Evolutionary conservation across 2,329 filamentous ascomycete species (phyloP).

Genomic region (Cordyceps cicadae): DNA sequence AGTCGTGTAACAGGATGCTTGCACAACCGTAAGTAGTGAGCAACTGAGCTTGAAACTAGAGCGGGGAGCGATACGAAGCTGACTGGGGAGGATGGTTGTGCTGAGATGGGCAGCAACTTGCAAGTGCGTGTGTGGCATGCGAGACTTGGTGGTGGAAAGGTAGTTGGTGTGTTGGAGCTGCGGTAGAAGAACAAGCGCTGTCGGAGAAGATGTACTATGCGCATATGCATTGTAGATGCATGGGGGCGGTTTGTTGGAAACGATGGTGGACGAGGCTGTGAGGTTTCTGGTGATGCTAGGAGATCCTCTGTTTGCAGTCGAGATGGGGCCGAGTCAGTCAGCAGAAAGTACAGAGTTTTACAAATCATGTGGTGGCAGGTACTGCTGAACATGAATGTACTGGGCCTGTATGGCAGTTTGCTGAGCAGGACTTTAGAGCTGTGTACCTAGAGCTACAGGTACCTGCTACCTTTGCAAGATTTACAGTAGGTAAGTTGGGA

Average conservation of each 20-base stretch:
- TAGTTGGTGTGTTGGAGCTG: too few species aligned
- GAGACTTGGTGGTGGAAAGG: too few species aligned
- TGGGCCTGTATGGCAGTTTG: too few species aligned
- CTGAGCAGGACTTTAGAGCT: too few species aligned
- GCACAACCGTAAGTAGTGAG: not conserved
- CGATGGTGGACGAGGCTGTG: not conserved
- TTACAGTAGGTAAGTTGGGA: too few species aligned
- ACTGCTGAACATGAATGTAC: not conserved
- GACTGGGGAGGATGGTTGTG: not conserved
- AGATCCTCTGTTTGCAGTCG: not conserved
- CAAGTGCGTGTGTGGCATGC: not conserved
- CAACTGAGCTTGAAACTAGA: not conserved
- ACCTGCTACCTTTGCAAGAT: too few species aligned
- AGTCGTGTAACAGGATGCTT: not conserved
- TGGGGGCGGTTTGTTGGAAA: not conserved
- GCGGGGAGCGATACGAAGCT: not conserved
- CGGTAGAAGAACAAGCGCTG: too few species aligned
- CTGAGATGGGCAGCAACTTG: not conserved
- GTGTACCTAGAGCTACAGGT: not conserved
- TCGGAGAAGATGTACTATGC: too few species aligned
- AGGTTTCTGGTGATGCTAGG: not conserved
- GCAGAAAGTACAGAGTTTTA: not conserved
- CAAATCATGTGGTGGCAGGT: not conserved
- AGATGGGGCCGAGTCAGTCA: not conserved
- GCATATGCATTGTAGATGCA: too few species aligned